Conservation (phyloP, 208 protist species). For the Trypanosoma mega region DNA sequence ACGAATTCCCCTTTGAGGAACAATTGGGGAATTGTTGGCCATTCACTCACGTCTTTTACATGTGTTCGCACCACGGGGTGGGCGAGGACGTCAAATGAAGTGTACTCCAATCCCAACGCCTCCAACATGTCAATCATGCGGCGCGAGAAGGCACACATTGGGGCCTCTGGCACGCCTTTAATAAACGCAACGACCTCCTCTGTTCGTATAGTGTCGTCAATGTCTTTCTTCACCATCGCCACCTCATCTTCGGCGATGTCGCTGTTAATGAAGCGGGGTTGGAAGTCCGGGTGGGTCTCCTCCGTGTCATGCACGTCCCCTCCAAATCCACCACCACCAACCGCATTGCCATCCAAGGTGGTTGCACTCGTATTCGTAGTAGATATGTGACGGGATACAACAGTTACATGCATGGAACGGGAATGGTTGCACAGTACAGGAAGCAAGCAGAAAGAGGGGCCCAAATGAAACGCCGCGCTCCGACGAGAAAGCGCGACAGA, state of each 20-base stretch:
- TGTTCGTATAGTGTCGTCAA: constrained; percentile 82
- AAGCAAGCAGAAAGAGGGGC: too few species aligned
- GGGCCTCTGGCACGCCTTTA: constrained; percentile 94
- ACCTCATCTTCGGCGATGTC: constrained; percentile 78
- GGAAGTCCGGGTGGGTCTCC: constrained; percentile 88
- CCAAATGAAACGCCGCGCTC: neutral
- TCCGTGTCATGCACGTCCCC: constrained; percentile 66
- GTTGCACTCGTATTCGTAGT: neutral
- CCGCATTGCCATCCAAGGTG: too few species aligned
- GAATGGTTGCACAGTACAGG: too few species aligned
- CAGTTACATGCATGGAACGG: too few species aligned
- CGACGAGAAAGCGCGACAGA: constrained; percentile 7
- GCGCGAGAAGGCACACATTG: constrained; percentile 96
- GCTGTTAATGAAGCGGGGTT: constrained; percentile 65
- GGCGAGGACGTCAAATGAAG: constrained; percentile 92
- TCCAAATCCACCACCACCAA: constrained; percentile 15
- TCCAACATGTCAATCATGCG: constrained; percentile 92
- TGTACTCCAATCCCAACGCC: constrained; percentile 91
- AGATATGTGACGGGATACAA: too few species aligned
- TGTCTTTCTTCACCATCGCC: constrained; percentile 87
- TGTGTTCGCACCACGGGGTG: constrained; percentile 91
- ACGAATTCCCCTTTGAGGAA: constrained; percentile 96
- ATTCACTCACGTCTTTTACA: constrained; percentile 94
- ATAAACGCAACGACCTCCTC: constrained; percentile 95
- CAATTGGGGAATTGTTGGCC: constrained; percentile 97